Evolutionary conservation across 2,329 filamentous ascomycete species (phyloP).

Genomic region (Apiospora kogelbergensis): DNA sequence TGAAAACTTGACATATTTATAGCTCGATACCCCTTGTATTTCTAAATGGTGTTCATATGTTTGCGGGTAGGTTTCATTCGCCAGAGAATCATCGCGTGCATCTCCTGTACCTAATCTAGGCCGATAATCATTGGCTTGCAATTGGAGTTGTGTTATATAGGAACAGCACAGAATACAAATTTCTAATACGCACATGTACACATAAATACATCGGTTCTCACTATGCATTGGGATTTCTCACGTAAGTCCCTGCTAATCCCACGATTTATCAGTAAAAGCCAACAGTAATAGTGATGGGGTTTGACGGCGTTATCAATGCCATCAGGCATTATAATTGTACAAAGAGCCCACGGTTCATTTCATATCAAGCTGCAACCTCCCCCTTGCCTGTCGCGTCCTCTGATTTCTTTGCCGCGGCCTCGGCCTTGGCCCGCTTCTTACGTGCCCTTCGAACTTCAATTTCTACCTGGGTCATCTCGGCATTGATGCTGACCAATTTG

Average conservation of each 20-base stretch:
- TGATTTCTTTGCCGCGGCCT: constrained; percentile 33
- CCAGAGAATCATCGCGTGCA: neutral
- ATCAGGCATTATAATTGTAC: neutral
- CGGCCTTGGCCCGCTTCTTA: constrained; percentile 53
- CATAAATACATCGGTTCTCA: too few species aligned
- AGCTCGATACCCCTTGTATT: neutral
- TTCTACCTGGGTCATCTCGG: constrained; percentile 65
- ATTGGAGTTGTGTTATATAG: neutral
- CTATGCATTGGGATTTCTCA: too few species aligned
- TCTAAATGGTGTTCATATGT: neutral
- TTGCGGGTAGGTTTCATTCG: neutral
- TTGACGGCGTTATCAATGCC: neutral
- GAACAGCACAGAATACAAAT: neutral
- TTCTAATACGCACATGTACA: neutral
- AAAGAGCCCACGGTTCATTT: neutral
- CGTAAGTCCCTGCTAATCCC: neutral
- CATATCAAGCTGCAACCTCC: neutral
- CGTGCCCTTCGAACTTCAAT: constrained; percentile 64
- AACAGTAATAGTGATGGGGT: neutral
- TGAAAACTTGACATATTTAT: constrained; percentile 20
- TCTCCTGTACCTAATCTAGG: neutral
- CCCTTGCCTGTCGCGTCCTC: constrained; percentile 13
- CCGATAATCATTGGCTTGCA: neutral
- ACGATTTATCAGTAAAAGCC: too few species aligned
- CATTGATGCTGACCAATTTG: constrained; percentile 54